Conservation (phyloP, 192 early-diverging fungal species). For the Coemansia sp. region DNA sequence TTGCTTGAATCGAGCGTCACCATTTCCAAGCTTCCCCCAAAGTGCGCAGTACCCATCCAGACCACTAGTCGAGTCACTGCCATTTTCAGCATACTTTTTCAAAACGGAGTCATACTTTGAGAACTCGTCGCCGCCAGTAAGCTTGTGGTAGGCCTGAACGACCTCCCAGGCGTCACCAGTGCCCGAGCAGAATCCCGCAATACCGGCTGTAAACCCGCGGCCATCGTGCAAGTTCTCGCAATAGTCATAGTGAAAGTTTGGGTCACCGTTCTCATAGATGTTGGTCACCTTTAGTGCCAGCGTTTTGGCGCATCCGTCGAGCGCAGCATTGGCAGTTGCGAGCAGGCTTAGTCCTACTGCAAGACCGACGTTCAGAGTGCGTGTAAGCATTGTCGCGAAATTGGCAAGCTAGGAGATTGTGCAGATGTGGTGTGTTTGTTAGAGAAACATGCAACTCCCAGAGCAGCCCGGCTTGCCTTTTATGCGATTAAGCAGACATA, state of each 20-base stretch:
- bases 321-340: conserved; percentile 16
- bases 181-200: conserved; percentile 58
- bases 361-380: not conserved
- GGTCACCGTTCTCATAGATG: conserved; percentile 48
- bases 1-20: conserved; percentile 23
- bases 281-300: conserved; percentile 58
- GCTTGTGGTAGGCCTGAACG: conserved; percentile 17
- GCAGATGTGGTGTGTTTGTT: too few relatives aligned
- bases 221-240: conserved; percentile 44
- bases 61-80: conserved; percentile 11
- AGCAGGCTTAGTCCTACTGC: not conserved
- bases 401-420: too few relatives aligned
- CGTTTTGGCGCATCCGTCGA: conserved; percentile 46
- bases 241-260: conserved; percentile 45
- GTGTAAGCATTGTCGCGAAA: too few relatives aligned
- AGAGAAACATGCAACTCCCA: too few relatives aligned
- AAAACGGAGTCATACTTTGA: conserved; percentile 23
- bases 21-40: conserved; percentile 42
- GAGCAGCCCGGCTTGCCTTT: too few relatives aligned
- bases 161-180: conserved; percentile 33
- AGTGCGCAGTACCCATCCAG: conserved; percentile 50
- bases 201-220: conserved; percentile 56
- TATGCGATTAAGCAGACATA: too few relatives aligned
- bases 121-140: conserved; percentile 42
- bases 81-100: conserved; percentile 8